Base-by-base conservation (phyloP, 441 rosid species). In the Corymbia calophylla region DNA sequence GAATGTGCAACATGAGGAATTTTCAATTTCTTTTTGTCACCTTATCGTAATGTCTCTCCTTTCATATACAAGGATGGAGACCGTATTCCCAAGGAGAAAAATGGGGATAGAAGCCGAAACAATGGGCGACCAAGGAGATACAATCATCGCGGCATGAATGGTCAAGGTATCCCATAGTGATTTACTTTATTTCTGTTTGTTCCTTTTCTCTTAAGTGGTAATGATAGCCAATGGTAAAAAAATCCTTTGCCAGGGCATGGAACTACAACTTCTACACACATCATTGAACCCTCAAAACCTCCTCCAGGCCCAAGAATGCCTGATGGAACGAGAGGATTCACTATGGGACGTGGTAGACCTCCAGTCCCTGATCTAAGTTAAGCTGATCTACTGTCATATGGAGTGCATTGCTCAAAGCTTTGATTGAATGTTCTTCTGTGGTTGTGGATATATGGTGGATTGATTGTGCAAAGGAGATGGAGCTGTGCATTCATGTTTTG, bases 241-340 rank as follows among this genome's bases (percentile, higher is more conserved):
- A 8, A 31, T n/a, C 91, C 77, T 73, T n/a, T 55, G 3, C 66
- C 92, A 95, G 99, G 98, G 73, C 98, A 96, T 92, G 99, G 99
- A 89, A 92, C 89, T n/a, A 88, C 94, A 51, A 91, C 93, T 7
- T 92, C 91, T 5, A 80, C 91, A 53, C 96, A 95, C 93, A 90
- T 82, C 5, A 31, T 66, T n/a, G 99, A 96, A 90, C 90, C 92
- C 82, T 86, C 95, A 3, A 98, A 95, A 93, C 99, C 96, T 53
- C 98, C 99, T 35, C 98, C 99, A 1, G 99, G 99, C 60, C 99
- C 99, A 19, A 97, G 91, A 94, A 98, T 98, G 99, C 99, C 99
- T 1, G 99, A 98, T 90, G 99, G 99, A 92, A 98, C 99, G 58
- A 95, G 98, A 91, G 99, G 99, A 89, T 98, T 98, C 91, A 89